Evolutionary conservation across 2,329 filamentous ascomycete genomes (phyloP).

Genomic region (Trichoderma semiorbis): DNA sequence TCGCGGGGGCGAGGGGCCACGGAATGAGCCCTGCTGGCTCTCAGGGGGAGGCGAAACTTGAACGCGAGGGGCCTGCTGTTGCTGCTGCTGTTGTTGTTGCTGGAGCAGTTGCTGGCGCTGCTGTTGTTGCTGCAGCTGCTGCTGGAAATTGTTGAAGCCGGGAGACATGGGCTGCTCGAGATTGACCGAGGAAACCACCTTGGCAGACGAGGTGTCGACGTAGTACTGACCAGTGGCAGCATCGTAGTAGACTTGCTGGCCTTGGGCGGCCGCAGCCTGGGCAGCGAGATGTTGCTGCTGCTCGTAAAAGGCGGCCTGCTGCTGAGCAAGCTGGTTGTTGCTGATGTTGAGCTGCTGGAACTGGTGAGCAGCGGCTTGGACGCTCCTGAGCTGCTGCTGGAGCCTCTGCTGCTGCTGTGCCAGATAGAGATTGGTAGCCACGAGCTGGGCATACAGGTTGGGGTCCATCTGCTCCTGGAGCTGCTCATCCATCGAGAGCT

Average conservation of each 20-base stretch:
- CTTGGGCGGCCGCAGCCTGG: slow-evolving; percentile 47
- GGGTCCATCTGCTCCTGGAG: slow-evolving; percentile 77
- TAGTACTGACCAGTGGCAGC: slow-evolving; percentile 83
- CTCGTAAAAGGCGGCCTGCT: slow-evolving; percentile 34
- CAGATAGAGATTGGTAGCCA: slow-evolving; percentile 87
- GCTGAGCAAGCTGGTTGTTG: slow-evolving; percentile 43
- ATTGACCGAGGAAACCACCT: slow-evolving; percentile 41
- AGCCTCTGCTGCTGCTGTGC: slow-evolving; percentile 93
- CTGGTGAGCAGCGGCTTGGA: slow-evolving; percentile 80
- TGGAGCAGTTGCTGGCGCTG: slow-evolving; percentile 28
- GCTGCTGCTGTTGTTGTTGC: slow-evolving; percentile 22
- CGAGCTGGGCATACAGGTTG: slow-evolving; percentile 78
- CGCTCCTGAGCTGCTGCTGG: slow-evolving; percentile 83
- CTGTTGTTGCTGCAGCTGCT: slow-evolving; percentile 37
- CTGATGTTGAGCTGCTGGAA: slow-evolving; percentile 74
- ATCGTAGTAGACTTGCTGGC: slow-evolving; percentile 81
- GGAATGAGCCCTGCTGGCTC: slow-evolving; percentile 47
- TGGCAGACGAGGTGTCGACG: slow-evolving; percentile 60
- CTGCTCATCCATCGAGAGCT: slow-evolving; percentile 69
- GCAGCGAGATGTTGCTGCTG: slow-evolving; percentile 37
- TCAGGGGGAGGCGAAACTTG: slow-evolving; percentile 79
- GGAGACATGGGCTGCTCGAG: slow-evolving; percentile 44
- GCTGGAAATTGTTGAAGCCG: slow-evolving; percentile 31
- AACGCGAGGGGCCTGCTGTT: slow-evolving; percentile 63
- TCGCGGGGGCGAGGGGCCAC: slow-evolving; percentile 65